Evolutionary conservation across 2,329 filamentous ascomycete genomes (phyloP), one percentile per base, ranked within the genome.

Genomic region (Aspergillus ochraceoroseus): DNA sequence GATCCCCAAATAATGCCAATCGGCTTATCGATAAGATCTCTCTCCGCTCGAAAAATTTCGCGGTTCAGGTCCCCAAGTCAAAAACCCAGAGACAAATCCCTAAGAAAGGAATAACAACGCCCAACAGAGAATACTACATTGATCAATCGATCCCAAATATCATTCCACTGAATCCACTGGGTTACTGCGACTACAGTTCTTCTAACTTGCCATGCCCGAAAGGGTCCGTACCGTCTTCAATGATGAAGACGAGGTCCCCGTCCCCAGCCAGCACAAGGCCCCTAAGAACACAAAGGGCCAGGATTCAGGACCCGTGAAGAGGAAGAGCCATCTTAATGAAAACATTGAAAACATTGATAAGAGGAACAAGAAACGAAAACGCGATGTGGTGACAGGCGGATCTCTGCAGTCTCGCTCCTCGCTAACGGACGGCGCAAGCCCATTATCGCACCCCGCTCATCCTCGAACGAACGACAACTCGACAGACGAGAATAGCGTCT

Each of bases 141-240:
- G 7, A 36, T 19, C n/a, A n/a, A n/a, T n/a, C n/a, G n/a, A 38
- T 14, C 8, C 3, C 14, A 27, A n/a, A n/a, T n/a, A n/a, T 13
- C 9, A 6, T 6, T 19, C 15, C 11, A n/a, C 15, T 18, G 30
- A 8, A 7, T 22, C n/a, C 18, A 4, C 7, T 14, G 17, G 4
- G 12, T 11, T 17, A 11, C 14, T 11, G 30, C 33, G 25, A 12
- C 13, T 7, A 7, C 8, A 36, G 25, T 32, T 8, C 7, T 6
- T n/a, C 9, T 17, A 23, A 31, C 7, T 28, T 51, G 59, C 32
- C 19, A 71, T 71, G 68, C 65, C 67, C 18, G 65, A 70, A 54
- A 61, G 63, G 48, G 58, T 68, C 7, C 61, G 62, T 43, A 65
- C 56, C 9, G 58, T 58, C 22, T 70, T 70, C 45, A 56, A 53